Percentiles rank a stretch among this genome's conserved stretches.
phyloP scores from a whole-genome alignment of 805 yeast genomes.

The Lachancea fermentati region DNA sequence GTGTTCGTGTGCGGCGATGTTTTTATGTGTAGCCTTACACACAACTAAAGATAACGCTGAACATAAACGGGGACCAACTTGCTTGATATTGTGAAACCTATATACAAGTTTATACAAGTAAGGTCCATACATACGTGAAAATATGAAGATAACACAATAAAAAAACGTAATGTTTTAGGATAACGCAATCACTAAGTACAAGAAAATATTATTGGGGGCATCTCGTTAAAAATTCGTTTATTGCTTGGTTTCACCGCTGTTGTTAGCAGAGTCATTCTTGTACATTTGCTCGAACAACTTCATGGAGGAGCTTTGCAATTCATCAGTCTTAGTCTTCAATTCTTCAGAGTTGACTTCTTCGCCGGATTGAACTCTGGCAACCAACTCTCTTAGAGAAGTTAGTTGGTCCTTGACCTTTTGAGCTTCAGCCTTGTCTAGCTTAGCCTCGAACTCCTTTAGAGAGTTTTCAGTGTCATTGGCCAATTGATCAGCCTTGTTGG shows the following conservation, averaged over 20 bases:
- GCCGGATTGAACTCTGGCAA: conserved; percentile 60
- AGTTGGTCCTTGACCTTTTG: conserved; percentile 46
- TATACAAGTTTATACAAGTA: conserved; percentile 12
- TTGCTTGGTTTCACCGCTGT: conserved; percentile 20
- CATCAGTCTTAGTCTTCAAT: conserved; percentile 68
- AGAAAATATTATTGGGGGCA: neutral
- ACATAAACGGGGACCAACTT: conserved; percentile 1
- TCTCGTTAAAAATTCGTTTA: conserved; percentile 7
- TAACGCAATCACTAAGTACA: neutral
- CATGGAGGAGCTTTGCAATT: conserved; percentile 67
- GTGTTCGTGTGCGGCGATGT: no score
- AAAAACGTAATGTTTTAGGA: neutral
- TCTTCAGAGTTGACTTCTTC: conserved; percentile 50
- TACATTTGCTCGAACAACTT: conserved; percentile 64
- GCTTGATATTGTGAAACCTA: conserved; percentile 10
- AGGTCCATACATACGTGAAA: conserved; percentile 4
- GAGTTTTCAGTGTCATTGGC: conserved; percentile 88
- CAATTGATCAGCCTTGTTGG: conserved; percentile 70
- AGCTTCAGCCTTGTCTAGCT: conserved; percentile 44
- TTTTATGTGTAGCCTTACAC: no score
- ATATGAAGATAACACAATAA: neutral
- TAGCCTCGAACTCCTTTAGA: conserved; percentile 64
- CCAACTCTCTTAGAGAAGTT: conserved; percentile 55
- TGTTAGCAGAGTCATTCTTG: conserved; percentile 28
- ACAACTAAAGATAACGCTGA: neutral